A percentile compares a stretch with the other conserved stretches of the same genome.
phyloP scores from a whole-genome alignment of 179 eudicot genomes.

The Beta macrorhiza region DNA sequence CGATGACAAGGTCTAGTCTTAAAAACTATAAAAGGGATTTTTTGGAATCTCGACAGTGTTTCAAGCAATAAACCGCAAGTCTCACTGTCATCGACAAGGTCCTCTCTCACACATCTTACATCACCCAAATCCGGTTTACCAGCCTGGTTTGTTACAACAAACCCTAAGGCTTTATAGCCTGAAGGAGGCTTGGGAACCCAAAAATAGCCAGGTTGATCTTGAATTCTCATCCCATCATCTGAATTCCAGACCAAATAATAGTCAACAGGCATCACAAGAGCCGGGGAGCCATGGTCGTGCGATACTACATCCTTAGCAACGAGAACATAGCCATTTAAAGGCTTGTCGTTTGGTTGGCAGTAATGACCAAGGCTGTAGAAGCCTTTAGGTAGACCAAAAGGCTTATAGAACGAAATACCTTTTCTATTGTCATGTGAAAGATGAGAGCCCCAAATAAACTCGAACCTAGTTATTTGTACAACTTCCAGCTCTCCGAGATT shows the following conservation, averaged over 20 bases:
- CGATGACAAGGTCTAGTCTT: constrained; percentile 65
- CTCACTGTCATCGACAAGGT: constrained; percentile 69
- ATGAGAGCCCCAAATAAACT: constrained; percentile 67
- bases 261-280: constrained; percentile 63
- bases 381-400: constrained; percentile 63
- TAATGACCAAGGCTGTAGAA: constrained; percentile 74
- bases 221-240: constrained; percentile 44
- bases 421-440: constrained; percentile 43
- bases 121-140: constrained; percentile 55
- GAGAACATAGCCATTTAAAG: constrained; percentile 59
- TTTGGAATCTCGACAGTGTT: constrained; percentile 29
- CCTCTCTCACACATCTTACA: constrained; percentile 74
- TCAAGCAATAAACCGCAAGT: constrained; percentile 39
- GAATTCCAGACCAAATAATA: constrained; percentile 75
- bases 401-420: constrained; percentile 63
- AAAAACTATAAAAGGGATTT: constrained; percentile 55
- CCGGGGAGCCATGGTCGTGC: constrained; percentile 33
- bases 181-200: constrained; percentile 82
- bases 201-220: constrained; percentile 54
- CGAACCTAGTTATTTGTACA: constrained; percentile 51
- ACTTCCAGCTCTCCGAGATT: constrained; percentile 79
- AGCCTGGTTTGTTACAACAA: constrained; percentile 55
- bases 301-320: constrained; percentile 51
- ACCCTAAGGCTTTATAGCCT: constrained; percentile 83
- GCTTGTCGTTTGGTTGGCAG: constrained; percentile 55